Percentiles rank a stretch among this genome's conserved stretches.
These are phyloP conservation scores for Sporobolomyces phaffii DNA, from an alignment of 768 basidiomycete species.

Conservation along the genomic window DNA sequence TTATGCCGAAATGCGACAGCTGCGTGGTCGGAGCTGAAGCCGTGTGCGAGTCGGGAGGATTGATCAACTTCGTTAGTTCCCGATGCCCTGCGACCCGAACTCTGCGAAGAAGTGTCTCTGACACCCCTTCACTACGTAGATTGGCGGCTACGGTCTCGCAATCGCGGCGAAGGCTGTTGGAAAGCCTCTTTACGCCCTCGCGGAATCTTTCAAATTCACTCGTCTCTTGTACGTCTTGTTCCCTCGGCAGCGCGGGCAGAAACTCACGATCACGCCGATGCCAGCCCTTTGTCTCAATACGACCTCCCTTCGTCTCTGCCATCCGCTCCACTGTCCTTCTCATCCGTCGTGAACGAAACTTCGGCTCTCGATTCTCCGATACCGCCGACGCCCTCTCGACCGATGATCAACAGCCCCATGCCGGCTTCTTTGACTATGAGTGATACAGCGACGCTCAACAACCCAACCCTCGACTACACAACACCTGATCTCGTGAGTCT, in stretches of 20 bases:
- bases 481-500: constrained; percentile 73
- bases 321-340: constrained; percentile 62
- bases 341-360: background rate
- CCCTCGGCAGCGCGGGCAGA: background rate
- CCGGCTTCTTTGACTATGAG: constrained; percentile 56
- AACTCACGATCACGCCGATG: background rate
- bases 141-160: constrained; percentile 94
- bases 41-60: constrained; percentile 90
- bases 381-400: constrained; percentile 34
- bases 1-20: constrained; percentile 75
- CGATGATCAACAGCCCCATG: constrained; percentile 29
- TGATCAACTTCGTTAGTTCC: constrained; percentile 64
- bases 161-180: constrained; percentile 89
- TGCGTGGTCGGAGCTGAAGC: constrained; percentile 96
- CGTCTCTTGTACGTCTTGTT: constrained; percentile 58
- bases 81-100: no score
- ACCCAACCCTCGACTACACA: constrained; percentile 90
- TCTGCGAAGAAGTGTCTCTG: background rate
- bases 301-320: constrained; percentile 71
- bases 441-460: constrained; percentile 70
- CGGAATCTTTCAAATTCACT: constrained; percentile 84
- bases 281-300: constrained; percentile 62
- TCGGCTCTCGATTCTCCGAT: background rate
- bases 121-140: constrained; percentile 42
- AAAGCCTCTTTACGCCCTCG: constrained; percentile 74